These are phyloP conservation scores for Macadamia tetraphylla DNA, from an alignment of 164 flowering plant genomes.

Conservation along the genomic window DNA sequence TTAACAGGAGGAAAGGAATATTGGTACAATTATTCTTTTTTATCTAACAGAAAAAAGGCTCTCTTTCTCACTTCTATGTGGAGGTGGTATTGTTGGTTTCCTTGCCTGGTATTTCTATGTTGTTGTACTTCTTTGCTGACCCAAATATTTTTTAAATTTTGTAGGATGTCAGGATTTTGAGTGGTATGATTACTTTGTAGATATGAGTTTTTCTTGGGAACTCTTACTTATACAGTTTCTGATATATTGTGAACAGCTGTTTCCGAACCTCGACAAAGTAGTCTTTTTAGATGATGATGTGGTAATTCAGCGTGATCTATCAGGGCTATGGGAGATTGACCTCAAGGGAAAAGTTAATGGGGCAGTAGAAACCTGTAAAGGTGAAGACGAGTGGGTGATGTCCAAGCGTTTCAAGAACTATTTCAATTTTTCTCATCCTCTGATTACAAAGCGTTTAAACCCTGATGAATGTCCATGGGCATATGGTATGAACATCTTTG, in stretches of 20 bases:
- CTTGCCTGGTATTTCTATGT: not conserved
- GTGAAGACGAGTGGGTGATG: conserved; percentile 96
- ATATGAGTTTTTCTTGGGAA: not conserved
- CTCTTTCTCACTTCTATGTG: too few species aligned
- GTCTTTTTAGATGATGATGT: conserved; percentile 95
- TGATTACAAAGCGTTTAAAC: conserved; percentile 62
- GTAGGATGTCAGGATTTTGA: not conserved
- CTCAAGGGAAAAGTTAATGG: conserved; percentile 92
- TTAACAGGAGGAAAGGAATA: too few species aligned
- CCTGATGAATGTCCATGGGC: conserved; percentile 99
- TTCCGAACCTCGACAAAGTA: conserved; percentile 88
- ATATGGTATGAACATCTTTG: conserved; percentile 96
- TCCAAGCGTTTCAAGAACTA: conserved; percentile 81
- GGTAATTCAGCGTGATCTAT: conserved; percentile 85
- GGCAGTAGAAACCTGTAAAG: conserved; percentile 94
- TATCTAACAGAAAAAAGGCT: too few species aligned
- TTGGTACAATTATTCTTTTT: too few species aligned
- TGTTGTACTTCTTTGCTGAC: too few species aligned
- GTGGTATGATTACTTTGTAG: not conserved
- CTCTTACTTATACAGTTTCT: conserved; percentile 2
- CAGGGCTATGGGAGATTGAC: conserved; percentile 89
- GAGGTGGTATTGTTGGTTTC: not conserved
- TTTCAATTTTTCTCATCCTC: conserved; percentile 96
- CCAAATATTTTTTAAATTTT: too few species aligned
- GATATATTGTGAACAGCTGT: conserved; percentile 56